phyloP scores from a whole-genome alignment of 768 basidiomycete species.

The Russula sp. region DNA sequence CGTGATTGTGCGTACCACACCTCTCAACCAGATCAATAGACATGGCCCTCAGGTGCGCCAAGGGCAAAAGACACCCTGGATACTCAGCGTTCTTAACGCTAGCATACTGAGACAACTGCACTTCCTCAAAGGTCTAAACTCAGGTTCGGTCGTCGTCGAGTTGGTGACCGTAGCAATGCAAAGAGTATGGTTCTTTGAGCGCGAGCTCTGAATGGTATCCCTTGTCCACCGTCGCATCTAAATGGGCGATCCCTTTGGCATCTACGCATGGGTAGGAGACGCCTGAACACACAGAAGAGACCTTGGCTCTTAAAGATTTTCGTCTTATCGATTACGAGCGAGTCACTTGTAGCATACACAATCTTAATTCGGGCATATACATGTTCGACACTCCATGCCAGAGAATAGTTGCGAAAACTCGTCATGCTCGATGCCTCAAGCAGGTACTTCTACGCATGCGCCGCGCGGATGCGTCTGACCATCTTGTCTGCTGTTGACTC shows the following conservation, averaged over 20 bases:
- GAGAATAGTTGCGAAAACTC: constrained; percentile 62
- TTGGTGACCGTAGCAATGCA: constrained; percentile 46
- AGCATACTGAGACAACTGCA: constrained; percentile 21
- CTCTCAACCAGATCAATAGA: constrained; percentile 66
- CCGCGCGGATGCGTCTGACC: too few species aligned
- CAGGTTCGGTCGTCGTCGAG: constrained; percentile 39
- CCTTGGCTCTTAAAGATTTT: constrained; percentile 58
- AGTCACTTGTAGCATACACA: constrained; percentile 14
- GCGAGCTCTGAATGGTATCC: constrained; percentile 46
- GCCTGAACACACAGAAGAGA: constrained; percentile 16
- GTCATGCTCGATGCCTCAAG: too few species aligned
- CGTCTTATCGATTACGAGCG: constrained; percentile 47
- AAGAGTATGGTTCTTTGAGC: constrained; percentile 43
- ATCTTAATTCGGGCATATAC: constrained; percentile 27
- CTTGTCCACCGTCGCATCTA: constrained; percentile 65
- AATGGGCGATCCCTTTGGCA: constrained; percentile 85
- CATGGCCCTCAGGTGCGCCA: constrained; percentile 47
- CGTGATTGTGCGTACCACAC: constrained; percentile 65
- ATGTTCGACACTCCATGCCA: constrained; percentile 74
- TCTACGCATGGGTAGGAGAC: constrained; percentile 32
- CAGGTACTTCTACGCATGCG: too few species aligned
- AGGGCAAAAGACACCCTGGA: constrained; percentile 46
- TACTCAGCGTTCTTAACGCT: constrained; percentile 41
- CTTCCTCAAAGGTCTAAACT: constrained; percentile 44
- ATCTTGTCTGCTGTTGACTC: too few species aligned